Percentiles rank a stretch among this genome's conserved stretches.
Conservation (phyloP, 129 eudicot genomes). For the Helianthus tuberosus region DNA sequence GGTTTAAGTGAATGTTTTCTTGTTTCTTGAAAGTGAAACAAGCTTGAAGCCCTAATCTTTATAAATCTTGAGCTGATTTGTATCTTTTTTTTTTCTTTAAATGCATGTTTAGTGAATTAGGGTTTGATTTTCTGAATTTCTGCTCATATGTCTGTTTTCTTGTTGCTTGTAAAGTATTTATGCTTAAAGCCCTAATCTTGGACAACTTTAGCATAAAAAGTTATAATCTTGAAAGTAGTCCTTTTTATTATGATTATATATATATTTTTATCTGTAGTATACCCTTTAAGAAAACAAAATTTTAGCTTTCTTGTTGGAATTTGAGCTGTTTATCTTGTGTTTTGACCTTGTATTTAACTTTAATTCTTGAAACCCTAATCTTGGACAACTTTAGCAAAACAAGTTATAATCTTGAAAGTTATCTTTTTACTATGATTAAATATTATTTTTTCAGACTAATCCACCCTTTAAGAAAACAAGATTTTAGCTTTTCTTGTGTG, state of each 20-base stretch:
- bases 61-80: slow-evolving; percentile 16
- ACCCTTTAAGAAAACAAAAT: neutral
- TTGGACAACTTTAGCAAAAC: slow-evolving; percentile 3
- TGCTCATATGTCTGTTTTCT: slow-evolving; percentile 11
- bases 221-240: neutral
- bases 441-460: neutral
- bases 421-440: neutral
- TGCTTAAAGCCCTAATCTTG: neutral
- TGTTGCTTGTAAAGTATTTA: slow-evolving; percentile 3
- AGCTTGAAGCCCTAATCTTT: slow-evolving; percentile 3
- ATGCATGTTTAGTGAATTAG: neutral
- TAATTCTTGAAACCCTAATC: neutral
- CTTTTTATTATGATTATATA: neutral
- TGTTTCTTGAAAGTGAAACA: neutral
- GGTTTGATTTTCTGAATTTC: neutral
- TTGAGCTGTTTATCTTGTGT: too few species aligned
- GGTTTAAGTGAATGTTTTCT: slow-evolving; percentile 8
- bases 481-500: neutral
- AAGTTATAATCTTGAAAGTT: slow-evolving; percentile 8
- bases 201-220: slow-evolving; percentile 7
- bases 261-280: neutral
- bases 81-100: neutral
- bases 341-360: too few species aligned
- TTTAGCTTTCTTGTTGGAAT: neutral
- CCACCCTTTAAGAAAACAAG: neutral